These are phyloP conservation scores for Talaromyces thailandensis DNA, from an alignment of 495 filamentous ascomycete genomes.

Conservation along the genomic window DNA sequence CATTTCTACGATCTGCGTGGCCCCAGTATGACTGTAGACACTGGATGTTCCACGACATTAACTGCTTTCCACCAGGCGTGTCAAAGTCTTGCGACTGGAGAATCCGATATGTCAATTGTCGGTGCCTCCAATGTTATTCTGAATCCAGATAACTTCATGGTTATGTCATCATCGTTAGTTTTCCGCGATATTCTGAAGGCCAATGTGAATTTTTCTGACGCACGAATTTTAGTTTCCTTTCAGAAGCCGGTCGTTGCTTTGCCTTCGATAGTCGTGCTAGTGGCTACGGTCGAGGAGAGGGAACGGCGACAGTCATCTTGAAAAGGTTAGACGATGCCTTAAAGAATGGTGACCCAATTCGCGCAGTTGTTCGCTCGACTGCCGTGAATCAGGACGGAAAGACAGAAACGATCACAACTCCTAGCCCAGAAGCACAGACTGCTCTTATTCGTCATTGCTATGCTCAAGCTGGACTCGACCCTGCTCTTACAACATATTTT, in stretches of 20 bases:
- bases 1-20: slow-evolving; percentile 25
- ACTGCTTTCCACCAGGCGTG: slow-evolving; percentile 25
- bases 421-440: slow-evolving; percentile 31
- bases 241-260: not conserved
- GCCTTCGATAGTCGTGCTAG: slow-evolving; percentile 14
- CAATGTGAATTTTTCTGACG: not conserved
- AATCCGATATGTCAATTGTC: slow-evolving; percentile 24
- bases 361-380: slow-evolving; percentile 48
- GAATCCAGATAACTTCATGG: slow-evolving; percentile 16
- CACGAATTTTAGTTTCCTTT: not conserved
- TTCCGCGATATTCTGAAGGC: not conserved
- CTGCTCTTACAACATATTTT: slow-evolving; percentile 32
- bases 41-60: slow-evolving; percentile 29
- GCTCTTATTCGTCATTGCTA: slow-evolving; percentile 27
- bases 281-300: slow-evolving; percentile 49
- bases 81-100: slow-evolving; percentile 20
- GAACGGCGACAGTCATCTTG: slow-evolving; percentile 44
- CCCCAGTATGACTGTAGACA: slow-evolving; percentile 27
- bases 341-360: slow-evolving; percentile 46
- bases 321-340: slow-evolving; percentile 51
- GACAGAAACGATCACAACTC: slow-evolving; percentile 26
- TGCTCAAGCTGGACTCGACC: slow-evolving; percentile 24
- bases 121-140: slow-evolving; percentile 24
- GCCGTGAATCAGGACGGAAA: slow-evolving; percentile 29
- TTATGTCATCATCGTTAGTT: slow-evolving; percentile 15